phyloP scores from a whole-genome alignment of 345 rosid species.

The Firmiana major region DNA sequence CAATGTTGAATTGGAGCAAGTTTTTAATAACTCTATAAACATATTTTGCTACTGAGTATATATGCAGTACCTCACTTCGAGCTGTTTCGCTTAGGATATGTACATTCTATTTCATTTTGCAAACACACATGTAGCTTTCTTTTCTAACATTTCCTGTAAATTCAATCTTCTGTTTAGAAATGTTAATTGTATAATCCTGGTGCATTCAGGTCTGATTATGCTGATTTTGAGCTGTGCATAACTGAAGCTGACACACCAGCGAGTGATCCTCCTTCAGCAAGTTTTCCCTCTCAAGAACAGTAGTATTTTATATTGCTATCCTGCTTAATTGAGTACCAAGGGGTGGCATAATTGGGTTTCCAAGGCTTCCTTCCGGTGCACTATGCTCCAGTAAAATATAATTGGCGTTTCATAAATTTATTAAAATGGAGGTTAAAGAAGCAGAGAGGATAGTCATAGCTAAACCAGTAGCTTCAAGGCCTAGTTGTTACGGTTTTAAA shows the following conservation, averaged over 20 bases:
- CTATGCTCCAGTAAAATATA: slow-evolving; percentile 5
- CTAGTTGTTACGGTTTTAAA: slow-evolving; percentile 53
- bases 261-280: not conserved
- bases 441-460: slow-evolving; percentile 57
- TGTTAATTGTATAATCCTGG: not conserved
- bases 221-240: not conserved
- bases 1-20: too few relatives aligned
- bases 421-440: slow-evolving; percentile 66
- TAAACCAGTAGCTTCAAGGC: slow-evolving; percentile 91
- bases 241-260: not conserved
- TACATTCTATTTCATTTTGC: not conserved
- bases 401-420: not conserved
- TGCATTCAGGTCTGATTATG: not conserved
- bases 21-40: too few relatives aligned
- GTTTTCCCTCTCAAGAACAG: slow-evolving; percentile 7
- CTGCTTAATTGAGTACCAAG: not conserved
- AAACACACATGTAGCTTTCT: not conserved
- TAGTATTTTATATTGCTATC: not conserved
- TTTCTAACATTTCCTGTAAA: not conserved
- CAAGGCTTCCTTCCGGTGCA: not conserved
- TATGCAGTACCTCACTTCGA: not conserved
- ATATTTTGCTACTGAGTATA: too few relatives aligned
- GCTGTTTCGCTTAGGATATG: not conserved
- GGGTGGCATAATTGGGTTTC: slow-evolving; percentile 4
- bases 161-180: not conserved